Evolutionary conservation across 352 stramenopile genomes (phyloP), one percentile per base, ranked within the genome.

Genomic region (Globisporangium spiculum): DNA sequence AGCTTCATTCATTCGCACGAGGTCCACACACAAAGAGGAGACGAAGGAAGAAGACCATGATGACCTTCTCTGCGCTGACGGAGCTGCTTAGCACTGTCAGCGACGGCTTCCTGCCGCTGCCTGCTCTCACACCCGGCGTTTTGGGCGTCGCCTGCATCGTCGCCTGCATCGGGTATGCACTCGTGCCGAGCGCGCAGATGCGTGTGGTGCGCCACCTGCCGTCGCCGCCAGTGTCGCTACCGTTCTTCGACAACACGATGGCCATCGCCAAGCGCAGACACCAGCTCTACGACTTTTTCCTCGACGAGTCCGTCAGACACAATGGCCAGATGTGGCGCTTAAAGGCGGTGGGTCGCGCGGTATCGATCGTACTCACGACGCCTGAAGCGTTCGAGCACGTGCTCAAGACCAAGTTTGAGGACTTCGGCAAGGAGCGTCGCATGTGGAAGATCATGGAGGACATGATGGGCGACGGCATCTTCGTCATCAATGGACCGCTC

Each of bases 401-500:
- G 20, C 60, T 80, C 9, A 74, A 77, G 55, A 78, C 72, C 20
- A 69, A 88, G 26, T 89, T 89, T 57, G 72, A 81, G 38, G 67
- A 73, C n/a, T 92, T 90, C 36, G 68, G 38, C 8, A 92, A 92
- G 65, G 81, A 81, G 12, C 30, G 54, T 6, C 60, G 55, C 16
- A 79, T 74, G 27, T 53, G 57, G 6, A 26, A 48, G 2, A 63
- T 60, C 2, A 65, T 87, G 10, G 30, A 44, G 18, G 75, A 89
- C 46, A 46, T 93, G 1, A 50, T 93, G 18, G 81, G 85, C 30
- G 62, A 73, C 18, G 80, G 83, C 46, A 91, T 93, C 69, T 89
- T 92, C 60, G 70, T 60, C 0, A 66, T 67, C 14, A 79, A 91
- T 57, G 80, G 79, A 3, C 41, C 44, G 34, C 27, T 46, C 9